Conservation (phyloP, 2,329 filamentous ascomycete species). For the Fusarium illudens region DNA sequence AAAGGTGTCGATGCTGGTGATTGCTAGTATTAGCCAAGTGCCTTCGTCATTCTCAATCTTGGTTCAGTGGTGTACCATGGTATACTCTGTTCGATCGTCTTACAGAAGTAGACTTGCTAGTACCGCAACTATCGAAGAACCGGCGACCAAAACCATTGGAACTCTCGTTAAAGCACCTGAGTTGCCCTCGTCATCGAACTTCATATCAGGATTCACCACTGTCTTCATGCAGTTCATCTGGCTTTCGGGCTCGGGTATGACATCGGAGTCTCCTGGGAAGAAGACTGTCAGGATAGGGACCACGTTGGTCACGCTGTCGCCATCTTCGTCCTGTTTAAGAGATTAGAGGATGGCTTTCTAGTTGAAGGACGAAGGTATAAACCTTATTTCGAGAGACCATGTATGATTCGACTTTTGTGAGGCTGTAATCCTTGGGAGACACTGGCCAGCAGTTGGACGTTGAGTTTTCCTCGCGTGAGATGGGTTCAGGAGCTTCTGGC, state of each 20-base stretch:
- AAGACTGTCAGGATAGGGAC: constrained; percentile 20
- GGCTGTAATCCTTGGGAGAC: constrained; percentile 2
- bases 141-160: background rate
- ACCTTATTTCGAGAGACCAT: background rate
- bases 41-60: too few species aligned
- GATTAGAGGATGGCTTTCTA: background rate
- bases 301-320: background rate
- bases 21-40: too few species aligned
- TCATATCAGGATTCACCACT: background rate
- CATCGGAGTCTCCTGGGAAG: constrained; percentile 11
- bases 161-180: background rate
- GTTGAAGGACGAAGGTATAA: background rate
- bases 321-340: background rate
- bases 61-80: too few species aligned
- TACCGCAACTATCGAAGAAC: background rate
- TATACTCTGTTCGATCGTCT: too few species aligned
- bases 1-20: too few species aligned
- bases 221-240: constrained; percentile 25
- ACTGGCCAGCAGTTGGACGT: constrained; percentile 25
- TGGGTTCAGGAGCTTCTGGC: background rate
- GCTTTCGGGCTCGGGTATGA: background rate
- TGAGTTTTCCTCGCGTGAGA: constrained; percentile 12
- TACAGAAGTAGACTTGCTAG: background rate
- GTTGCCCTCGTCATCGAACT: background rate
- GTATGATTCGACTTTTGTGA: constrained; percentile 9